Evolutionary conservation across 169 alveolate species (phyloP).

Genomic region (Blepharisma undulans): DNA sequence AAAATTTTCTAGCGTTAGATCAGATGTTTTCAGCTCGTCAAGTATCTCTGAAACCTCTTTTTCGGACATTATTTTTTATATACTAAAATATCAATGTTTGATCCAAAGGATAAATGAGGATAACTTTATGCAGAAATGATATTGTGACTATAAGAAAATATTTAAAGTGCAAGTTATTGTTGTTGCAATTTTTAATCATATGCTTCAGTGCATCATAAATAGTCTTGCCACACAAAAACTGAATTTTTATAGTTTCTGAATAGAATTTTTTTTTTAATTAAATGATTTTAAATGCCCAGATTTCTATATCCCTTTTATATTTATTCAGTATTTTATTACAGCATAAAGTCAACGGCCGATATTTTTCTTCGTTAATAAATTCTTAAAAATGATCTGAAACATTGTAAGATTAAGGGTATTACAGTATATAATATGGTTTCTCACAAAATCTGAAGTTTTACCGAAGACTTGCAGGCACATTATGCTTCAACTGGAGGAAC

Average conservation of each 20-base stretch:
- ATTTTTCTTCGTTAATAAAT: too few species aligned
- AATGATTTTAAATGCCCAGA: not conserved
- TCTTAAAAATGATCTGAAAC: not conserved
- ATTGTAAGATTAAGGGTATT: not conserved
- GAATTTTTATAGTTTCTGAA: not conserved
- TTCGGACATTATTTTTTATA: not conserved
- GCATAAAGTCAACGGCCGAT: not conserved
- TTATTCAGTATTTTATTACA: too few species aligned
- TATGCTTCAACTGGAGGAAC: not conserved
- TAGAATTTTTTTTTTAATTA: too few species aligned
- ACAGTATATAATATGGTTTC: not conserved
- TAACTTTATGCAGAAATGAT: not conserved
- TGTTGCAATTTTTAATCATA: not conserved
- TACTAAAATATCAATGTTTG: too few species aligned
- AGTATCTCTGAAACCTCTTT: not conserved
- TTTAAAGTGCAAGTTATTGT: too few species aligned
- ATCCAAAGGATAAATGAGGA: not conserved
- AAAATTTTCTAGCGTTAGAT: not conserved
- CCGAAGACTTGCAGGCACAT: not conserved
- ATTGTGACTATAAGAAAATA: not conserved
- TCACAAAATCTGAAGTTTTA: not conserved
- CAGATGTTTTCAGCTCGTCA: not conserved
- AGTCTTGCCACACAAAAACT: not conserved
- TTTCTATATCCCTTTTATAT: not conserved
- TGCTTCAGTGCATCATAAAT: not conserved